These are phyloP conservation scores for Xylaria venustula DNA, from an alignment of 495 filamentous ascomycete genomes.

Conservation along the genomic window DNA sequence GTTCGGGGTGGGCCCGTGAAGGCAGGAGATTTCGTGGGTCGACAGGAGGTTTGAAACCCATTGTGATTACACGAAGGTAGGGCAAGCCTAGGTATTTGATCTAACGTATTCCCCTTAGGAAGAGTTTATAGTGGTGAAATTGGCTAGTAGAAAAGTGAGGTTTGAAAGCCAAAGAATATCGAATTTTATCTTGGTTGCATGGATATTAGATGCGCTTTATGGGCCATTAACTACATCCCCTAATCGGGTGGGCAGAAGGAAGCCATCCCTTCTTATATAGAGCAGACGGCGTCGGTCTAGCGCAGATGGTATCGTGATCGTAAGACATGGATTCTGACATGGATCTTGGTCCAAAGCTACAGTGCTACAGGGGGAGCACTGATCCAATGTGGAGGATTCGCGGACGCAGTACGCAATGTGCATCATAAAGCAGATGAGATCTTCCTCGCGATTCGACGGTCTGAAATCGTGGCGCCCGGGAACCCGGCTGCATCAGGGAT, in stretches of 20 bases:
- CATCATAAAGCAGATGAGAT: background rate
- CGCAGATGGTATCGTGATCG: background rate
- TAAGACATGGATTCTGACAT: background rate
- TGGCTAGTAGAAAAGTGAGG: too few relatives aligned
- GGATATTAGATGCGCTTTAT: background rate
- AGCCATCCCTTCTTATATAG: background rate
- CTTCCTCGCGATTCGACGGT: background rate
- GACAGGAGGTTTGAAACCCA: background rate
- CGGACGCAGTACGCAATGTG: background rate
- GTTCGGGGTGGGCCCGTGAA: slow-evolving; percentile 31
- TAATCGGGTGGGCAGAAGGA: too few relatives aligned
- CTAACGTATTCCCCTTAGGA: background rate
- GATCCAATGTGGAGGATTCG: background rate
- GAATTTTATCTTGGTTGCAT: background rate
- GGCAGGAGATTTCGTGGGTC: slow-evolving; percentile 21
- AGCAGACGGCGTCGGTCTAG: background rate
- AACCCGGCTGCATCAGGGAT: background rate
- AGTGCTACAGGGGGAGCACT: background rate
- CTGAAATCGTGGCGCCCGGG: background rate
- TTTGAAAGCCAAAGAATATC: too few relatives aligned
- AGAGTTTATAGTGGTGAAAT: too few relatives aligned
- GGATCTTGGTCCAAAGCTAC: background rate
- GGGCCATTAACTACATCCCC: background rate
- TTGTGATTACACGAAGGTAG: background rate
- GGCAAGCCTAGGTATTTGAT: background rate